Evolutionary conservation across 768 basidiomycete species (phyloP).

Genomic region (Tubosaeta sp.): DNA sequence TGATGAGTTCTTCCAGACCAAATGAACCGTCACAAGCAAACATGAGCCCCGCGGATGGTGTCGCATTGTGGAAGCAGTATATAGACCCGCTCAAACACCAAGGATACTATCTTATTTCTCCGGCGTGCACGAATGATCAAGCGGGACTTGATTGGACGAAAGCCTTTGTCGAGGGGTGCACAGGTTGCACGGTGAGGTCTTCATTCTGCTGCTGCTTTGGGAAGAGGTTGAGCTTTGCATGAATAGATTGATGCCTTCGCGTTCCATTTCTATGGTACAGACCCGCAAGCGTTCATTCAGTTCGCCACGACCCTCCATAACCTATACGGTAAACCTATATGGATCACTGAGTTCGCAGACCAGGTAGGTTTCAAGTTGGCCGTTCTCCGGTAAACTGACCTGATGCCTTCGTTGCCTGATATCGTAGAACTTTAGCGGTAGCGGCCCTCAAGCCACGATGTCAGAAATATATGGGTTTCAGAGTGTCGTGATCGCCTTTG

Average conservation of each 20-base stretch:
- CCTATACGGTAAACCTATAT: constrained; percentile 44
- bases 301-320: constrained; percentile 50
- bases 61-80: constrained; percentile 57
- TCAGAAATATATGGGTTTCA: constrained; percentile 49
- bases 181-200: constrained; percentile 47
- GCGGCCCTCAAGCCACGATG: constrained; percentile 36
- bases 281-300: constrained; percentile 42
- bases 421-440: constrained; percentile 50
- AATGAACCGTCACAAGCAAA: constrained; percentile 63
- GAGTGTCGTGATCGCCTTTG: constrained; percentile 37
- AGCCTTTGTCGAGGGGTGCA: constrained; percentile 51
- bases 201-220: not conserved
- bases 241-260: constrained; percentile 58
- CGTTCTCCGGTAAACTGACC: not conserved
- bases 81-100: constrained; percentile 54
- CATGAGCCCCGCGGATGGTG: constrained; percentile 51
- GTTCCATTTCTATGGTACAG: constrained; percentile 69
- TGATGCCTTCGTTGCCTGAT: not conserved
- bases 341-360: constrained; percentile 73
- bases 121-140: constrained; percentile 65
- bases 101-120: constrained; percentile 63
- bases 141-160: constrained; percentile 65
- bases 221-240: not conserved
- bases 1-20: constrained; percentile 45
- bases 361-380: constrained; percentile 35